Percentiles rank a stretch among this genome's conserved stretches.
Conservation (phyloP, 805 yeast species). For the Yamadazyma philogaea region DNA sequence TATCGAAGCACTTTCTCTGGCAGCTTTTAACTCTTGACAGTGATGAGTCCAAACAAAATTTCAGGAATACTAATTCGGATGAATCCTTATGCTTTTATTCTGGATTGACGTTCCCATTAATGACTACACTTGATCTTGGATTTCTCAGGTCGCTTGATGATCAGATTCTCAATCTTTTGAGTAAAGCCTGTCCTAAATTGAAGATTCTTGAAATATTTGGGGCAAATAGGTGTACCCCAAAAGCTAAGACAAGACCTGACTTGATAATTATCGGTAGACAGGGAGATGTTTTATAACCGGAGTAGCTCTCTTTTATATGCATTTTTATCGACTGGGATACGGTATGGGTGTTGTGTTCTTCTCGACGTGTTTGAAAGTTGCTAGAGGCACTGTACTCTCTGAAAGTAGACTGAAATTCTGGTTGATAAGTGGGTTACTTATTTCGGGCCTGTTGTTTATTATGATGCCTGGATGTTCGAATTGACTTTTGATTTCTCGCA, state of each 20-base stretch:
- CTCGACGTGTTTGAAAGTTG: conserved; percentile 63
- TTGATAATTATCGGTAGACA: conserved; percentile 58
- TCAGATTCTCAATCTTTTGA: conserved; percentile 53
- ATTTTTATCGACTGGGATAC: conserved; percentile 3
- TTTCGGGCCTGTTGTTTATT: conserved; percentile 33
- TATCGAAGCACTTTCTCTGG: conserved; percentile 51
- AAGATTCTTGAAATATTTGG: conserved; percentile 79
- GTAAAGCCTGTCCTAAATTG: conserved; percentile 59
- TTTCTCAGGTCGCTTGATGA: conserved; percentile 79
- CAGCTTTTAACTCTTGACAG: conserved; percentile 40
- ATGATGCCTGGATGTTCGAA: conserved; percentile 29
- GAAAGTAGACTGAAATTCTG: conserved; percentile 21
- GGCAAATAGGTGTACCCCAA: conserved; percentile 60
- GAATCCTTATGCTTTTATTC: conserved; percentile 15
- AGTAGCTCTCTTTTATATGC: background rate
- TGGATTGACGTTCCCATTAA: conserved; percentile 45
- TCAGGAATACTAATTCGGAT: conserved; percentile 8
- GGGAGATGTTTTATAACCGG: conserved; percentile 43
- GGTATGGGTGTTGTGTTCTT: conserved; percentile 40
- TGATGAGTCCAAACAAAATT: conserved; percentile 9
- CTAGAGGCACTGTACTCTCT: conserved; percentile 36
- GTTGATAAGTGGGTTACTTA: conserved; percentile 25
- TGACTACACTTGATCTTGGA: conserved; percentile 71
- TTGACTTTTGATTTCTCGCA: conserved; percentile 6
- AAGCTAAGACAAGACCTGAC: conserved; percentile 50